These are phyloP conservation scores for Suhomyces choctaworum DNA, from an alignment of 1,139 yeast species.

Conservation along the genomic window DNA sequence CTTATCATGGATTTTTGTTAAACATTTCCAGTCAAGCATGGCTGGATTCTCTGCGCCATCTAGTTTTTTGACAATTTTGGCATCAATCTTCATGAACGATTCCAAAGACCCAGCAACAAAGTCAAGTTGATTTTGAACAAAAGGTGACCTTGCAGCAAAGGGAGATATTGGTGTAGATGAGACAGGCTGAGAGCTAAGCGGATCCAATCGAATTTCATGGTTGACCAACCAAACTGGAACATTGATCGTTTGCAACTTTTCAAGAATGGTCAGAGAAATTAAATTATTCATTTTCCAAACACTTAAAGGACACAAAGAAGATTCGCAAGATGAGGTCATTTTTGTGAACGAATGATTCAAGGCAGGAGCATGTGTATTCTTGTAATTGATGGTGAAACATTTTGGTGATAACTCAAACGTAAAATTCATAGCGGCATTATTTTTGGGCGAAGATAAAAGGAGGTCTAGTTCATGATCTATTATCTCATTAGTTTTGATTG, in stretches of 20 bases:
- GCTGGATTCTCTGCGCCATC: slow-evolving; percentile 12
- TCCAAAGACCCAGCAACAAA: slow-evolving; percentile 29
- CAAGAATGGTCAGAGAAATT: slow-evolving; percentile 7
- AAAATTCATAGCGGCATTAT: slow-evolving; percentile 3
- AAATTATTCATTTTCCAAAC: slow-evolving; percentile 5
- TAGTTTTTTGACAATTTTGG: slow-evolving; percentile 10
- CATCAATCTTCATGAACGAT: slow-evolving; percentile 31
- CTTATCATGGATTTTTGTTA: slow-evolving; percentile 32
- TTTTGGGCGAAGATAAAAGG: slow-evolving; percentile 18
- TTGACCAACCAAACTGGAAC: slow-evolving; percentile 16
- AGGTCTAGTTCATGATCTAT: slow-evolving; percentile 20
- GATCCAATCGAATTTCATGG: slow-evolving; percentile 15
- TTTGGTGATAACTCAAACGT: slow-evolving; percentile 13
- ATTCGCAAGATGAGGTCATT: slow-evolving; percentile 6
- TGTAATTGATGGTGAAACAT: slow-evolving; percentile 10
- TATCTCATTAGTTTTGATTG: slow-evolving; percentile 18
- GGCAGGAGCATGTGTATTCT: neutral
- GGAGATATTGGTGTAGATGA: slow-evolving; percentile 16
- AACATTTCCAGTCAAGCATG: slow-evolving; percentile 38
- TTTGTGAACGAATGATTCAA: slow-evolving; percentile 14
- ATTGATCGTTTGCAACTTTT: slow-evolving; percentile 11
- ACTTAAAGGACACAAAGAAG: slow-evolving; percentile 3
- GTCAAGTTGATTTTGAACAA: slow-evolving; percentile 20
- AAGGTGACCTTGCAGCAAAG: slow-evolving; percentile 10
- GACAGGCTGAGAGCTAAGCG: slow-evolving; percentile 4